A percentile compares a stretch with the other conserved stretches of the same genome.
Conservation (phyloP, 2,329 filamentous ascomycete species). For the Neocucurbitaria cava region DNA sequence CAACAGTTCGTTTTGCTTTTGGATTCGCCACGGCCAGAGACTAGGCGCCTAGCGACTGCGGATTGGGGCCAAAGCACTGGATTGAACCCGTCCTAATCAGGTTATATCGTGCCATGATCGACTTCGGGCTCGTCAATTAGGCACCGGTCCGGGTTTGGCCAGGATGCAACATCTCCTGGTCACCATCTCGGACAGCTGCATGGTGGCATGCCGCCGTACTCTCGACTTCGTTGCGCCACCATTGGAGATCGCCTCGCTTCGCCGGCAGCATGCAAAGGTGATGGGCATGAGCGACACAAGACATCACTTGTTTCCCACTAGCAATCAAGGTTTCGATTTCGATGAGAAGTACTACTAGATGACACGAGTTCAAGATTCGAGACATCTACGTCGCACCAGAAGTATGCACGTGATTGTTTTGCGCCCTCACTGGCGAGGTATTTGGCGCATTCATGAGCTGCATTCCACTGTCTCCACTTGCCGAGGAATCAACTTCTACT, state of each 20-base stretch:
- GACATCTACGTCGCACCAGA: not conserved
- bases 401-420: not conserved
- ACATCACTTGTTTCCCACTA: not conserved
- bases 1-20: not conserved
- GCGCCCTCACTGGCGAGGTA: not conserved
- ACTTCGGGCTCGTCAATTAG: not conserved
- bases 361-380: not conserved
- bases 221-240: not conserved
- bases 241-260: conserved; percentile 8
- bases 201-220: conserved; percentile 3
- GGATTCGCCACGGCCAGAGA: not conserved
- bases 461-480: conserved; percentile 6
- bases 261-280: conserved; percentile 9
- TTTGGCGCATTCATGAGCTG: not conserved
- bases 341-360: not conserved
- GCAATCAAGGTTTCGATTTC: not conserved
- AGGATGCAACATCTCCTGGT: not conserved
- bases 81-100: not conserved
- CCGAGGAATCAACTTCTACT: conserved; percentile 4
- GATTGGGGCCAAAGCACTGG: not conserved
- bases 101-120: not conserved
- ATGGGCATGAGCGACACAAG: conserved; percentile 11
- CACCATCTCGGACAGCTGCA: conserved; percentile 10
- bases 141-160: not conserved
- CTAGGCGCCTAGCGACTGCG: not conserved